These are phyloP conservation scores for Carex arenaria DNA, from an alignment of 202 grass and related monocot species.

Conservation along the genomic window DNA sequence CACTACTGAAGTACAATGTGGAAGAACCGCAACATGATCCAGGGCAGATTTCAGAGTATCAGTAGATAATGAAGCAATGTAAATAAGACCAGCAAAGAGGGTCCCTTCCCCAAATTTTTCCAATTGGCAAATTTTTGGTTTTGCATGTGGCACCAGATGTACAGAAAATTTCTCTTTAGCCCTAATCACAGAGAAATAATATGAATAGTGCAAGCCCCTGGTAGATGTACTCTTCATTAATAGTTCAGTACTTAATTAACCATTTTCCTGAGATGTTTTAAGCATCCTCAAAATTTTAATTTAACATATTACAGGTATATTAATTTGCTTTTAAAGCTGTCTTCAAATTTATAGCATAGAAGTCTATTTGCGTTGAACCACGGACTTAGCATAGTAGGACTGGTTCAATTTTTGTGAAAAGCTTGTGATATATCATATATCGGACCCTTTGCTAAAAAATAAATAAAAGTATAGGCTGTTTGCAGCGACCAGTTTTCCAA, in stretches of 20 bases:
- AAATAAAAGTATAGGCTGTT: too few relatives aligned
- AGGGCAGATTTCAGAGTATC: neutral
- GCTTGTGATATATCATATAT: too few relatives aligned
- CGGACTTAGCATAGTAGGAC: too few relatives aligned
- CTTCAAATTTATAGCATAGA: neutral
- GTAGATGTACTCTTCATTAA: neutral
- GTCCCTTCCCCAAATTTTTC: neutral
- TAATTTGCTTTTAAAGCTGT: neutral
- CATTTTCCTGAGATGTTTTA: neutral
- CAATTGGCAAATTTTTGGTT: neutral
- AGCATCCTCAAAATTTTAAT: neutral
- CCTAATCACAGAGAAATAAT: neutral
- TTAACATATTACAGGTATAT: neutral
- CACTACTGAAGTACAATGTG: conserved; percentile 39
- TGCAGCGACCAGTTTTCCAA: neutral
- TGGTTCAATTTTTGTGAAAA: too few relatives aligned
- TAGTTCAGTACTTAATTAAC: neutral
- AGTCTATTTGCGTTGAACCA: neutral
- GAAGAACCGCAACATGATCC: conserved; percentile 18
- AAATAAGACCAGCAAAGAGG: conserved; percentile 23
- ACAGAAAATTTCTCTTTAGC: neutral
- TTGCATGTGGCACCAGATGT: neutral
- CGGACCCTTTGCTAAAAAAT: too few relatives aligned
- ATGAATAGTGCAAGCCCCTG: neutral
- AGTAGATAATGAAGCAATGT: conserved; percentile 4